Conservation (phyloP, 768 basidiomycete species). For the Polyporus arcularius region DNA sequence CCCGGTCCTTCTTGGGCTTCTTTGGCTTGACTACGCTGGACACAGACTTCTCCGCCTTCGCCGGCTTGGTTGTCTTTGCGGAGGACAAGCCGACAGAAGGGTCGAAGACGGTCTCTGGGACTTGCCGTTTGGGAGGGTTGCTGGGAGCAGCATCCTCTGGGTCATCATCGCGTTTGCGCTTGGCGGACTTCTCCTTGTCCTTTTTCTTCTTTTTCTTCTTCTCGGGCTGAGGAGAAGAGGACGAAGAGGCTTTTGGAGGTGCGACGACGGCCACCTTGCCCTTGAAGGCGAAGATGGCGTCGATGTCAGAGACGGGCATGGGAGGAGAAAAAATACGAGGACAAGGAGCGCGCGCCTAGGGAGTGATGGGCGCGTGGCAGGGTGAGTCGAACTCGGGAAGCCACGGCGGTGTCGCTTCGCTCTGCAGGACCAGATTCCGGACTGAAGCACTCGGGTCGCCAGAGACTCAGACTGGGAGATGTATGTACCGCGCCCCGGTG, state of each 20-base stretch:
- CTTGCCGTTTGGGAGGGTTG: constrained; percentile 31
- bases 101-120: constrained; percentile 66
- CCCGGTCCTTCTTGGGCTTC: constrained; percentile 31
- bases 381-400: neutral
- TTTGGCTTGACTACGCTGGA: constrained; percentile 19
- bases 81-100: constrained; percentile 43
- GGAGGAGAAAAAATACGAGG: constrained; percentile 18
- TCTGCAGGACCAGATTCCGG: neutral
- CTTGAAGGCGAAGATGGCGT: constrained; percentile 73
- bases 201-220: constrained; percentile 47
- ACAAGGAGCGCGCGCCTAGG: constrained; percentile 8
- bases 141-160: constrained; percentile 15
- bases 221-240: constrained; percentile 30
- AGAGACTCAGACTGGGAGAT: neutral
- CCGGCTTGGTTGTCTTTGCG: constrained; percentile 37
- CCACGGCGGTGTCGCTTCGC: neutral
- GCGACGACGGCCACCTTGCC: constrained; percentile 8
- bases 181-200: constrained; percentile 35
- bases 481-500: neutral
- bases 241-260: constrained; percentile 21
- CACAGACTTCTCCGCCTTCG: constrained; percentile 33
- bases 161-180: constrained; percentile 17
- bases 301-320: constrained; percentile 74
- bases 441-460: neutral
- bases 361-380: neutral